Conservation (phyloP, 768 basidiomycete species). For the Termitomyces sp. region DNA sequence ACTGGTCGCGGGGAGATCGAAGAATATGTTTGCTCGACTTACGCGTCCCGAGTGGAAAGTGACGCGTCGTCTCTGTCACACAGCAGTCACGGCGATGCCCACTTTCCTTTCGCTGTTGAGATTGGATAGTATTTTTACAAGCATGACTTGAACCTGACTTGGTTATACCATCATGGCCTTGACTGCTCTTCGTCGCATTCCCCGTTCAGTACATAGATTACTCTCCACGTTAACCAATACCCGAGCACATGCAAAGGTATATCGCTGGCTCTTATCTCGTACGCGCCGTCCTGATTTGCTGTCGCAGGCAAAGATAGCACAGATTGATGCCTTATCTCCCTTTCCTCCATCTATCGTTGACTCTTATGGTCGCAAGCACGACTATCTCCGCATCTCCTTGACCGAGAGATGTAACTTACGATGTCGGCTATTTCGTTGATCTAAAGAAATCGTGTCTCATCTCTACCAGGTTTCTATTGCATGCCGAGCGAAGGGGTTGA, state of each 20-base stretch:
- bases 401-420: constrained; percentile 87
- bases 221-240: constrained; percentile 9
- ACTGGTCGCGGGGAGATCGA: constrained; percentile 4
- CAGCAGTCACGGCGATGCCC: constrained; percentile 13
- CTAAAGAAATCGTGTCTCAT: constrained; percentile 3
- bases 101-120: background rate
- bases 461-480: constrained; percentile 75
- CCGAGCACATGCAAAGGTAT: constrained; percentile 17
- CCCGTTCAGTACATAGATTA: constrained; percentile 3
- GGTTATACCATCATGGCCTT: constrained; percentile 4
- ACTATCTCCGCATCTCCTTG: constrained; percentile 84
- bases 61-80: constrained; percentile 39
- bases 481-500: constrained; percentile 82
- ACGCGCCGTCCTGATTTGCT: background rate
- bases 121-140: background rate
- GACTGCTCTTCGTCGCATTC: background rate
- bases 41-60: constrained; percentile 29
- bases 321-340: constrained; percentile 41
- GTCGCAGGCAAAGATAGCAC: constrained; percentile 49
- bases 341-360: constrained; percentile 58
- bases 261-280: background rate
- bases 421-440: constrained; percentile 36
- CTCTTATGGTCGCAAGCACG: constrained; percentile 60
- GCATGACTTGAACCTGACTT: constrained; percentile 6
- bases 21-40: constrained; percentile 10